These are phyloP conservation scores for Aspergillus saccharolyticus DNA, from an alignment of 495 filamentous ascomycete species.

Conservation along the genomic window DNA sequence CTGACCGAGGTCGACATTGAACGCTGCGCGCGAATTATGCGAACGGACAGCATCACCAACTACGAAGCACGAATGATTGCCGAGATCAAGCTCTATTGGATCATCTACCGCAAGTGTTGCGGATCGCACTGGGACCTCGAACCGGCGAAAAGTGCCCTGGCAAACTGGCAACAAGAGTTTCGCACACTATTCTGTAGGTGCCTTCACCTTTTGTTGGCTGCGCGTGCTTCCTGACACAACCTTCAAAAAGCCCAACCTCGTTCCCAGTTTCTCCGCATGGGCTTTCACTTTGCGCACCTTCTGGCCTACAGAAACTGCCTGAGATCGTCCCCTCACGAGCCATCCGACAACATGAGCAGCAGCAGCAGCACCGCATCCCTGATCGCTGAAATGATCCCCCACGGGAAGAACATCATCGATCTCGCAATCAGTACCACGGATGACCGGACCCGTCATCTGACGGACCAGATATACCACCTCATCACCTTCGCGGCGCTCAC, in stretches of 20 bases:
- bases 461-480: constrained; percentile 48
- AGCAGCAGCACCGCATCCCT: constrained; percentile 15
- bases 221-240: background rate
- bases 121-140: no score
- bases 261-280: constrained; percentile 46
- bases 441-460: constrained; percentile 41
- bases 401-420: constrained; percentile 37
- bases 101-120: constrained; percentile 25
- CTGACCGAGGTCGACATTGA: constrained; percentile 36
- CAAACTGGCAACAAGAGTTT: no score
- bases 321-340: constrained; percentile 30
- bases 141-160: no score
- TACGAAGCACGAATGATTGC: constrained; percentile 45
- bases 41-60: constrained; percentile 38
- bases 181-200: no score
- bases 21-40: constrained; percentile 29
- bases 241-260: constrained; percentile 34
- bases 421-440: constrained; percentile 45
- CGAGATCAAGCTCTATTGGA: constrained; percentile 43
- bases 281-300: constrained; percentile 42
- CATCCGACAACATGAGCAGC: constrained; percentile 18
- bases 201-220: no score
- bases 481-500: constrained; percentile 43
- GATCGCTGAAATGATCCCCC: constrained; percentile 38
- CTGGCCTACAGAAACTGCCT: constrained; percentile 38